Evolutionary conservation across 495 filamentous ascomycete genomes (phyloP).

Genomic region (Darksidea phi): DNA sequence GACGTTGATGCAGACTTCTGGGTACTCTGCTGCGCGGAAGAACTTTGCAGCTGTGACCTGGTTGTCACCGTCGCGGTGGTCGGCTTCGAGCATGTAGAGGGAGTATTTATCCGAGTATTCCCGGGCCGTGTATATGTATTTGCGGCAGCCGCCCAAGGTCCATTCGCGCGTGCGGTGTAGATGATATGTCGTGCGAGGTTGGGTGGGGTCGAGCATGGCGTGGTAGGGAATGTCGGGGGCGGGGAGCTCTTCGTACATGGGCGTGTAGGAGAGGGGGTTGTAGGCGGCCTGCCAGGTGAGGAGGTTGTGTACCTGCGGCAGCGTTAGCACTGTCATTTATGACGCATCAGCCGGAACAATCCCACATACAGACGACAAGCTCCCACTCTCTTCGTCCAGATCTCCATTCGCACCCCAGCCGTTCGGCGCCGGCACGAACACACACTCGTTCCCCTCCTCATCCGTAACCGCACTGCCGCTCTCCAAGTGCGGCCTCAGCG

Average conservation of each 20-base stretch:
- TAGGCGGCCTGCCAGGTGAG: constrained; percentile 31
- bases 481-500: constrained; percentile 29
- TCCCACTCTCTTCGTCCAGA: constrained; percentile 31
- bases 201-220: constrained; percentile 26
- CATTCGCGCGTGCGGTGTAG: constrained; percentile 33
- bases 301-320: constrained; percentile 26
- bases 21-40: constrained; percentile 30
- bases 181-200: constrained; percentile 26
- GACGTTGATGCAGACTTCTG: constrained; percentile 18
- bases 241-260: constrained; percentile 26
- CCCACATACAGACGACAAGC: constrained; percentile 20
- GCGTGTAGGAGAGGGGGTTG: constrained; percentile 27
- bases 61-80: constrained; percentile 22
- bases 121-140: constrained; percentile 31
- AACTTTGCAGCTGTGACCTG: constrained; percentile 26
- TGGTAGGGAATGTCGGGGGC: constrained; percentile 30
- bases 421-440: constrained; percentile 30
- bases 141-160: constrained; percentile 25
- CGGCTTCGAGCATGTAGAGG: constrained; percentile 29
- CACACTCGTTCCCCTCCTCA: constrained; percentile 25
- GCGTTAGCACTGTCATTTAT: constrained; percentile 9
- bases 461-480: constrained; percentile 30
- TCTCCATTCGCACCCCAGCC: constrained; percentile 31
- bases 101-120: constrained; percentile 31
- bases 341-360: too few species aligned